These are phyloP conservation scores for Plasmodium chabaudi DNA, from an alignment of 169 alveolate genomes.

Conservation along the genomic window DNA sequence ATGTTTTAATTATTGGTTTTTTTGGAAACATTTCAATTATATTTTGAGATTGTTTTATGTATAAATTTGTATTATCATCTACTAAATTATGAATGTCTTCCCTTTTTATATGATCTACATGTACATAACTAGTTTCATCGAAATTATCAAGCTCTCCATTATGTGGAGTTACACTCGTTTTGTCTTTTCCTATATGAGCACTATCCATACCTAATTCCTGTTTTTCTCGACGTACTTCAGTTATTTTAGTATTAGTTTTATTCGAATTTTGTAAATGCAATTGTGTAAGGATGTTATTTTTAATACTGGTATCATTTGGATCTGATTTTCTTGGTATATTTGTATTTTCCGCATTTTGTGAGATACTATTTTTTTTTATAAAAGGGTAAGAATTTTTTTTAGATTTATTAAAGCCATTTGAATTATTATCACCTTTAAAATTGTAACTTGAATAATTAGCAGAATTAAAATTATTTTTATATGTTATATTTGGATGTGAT, in stretches of 20 bases:
- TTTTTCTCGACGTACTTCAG: neutral
- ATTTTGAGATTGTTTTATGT: constrained; percentile 10
- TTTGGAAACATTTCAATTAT: constrained; percentile 17
- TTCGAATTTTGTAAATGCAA: neutral
- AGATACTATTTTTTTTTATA: neutral
- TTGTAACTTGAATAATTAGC: constrained; percentile 28
- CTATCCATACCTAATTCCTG: neutral
- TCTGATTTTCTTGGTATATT: neutral
- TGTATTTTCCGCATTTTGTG: neutral
- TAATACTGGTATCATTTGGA: neutral
- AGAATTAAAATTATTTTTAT: constrained; percentile 58
- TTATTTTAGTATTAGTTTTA: neutral
- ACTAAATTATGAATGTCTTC: constrained; percentile 8
- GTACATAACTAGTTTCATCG: neutral
- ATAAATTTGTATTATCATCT: neutral
- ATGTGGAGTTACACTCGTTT: neutral
- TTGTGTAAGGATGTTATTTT: neutral
- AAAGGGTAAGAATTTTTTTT: constrained; percentile 2
- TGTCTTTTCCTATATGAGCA: neutral
- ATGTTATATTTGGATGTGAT: constrained; percentile 54
- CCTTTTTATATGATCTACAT: constrained; percentile 7
- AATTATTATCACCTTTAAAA: constrained; percentile 16
- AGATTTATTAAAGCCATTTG: constrained; percentile 5
- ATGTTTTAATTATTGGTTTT: neutral
- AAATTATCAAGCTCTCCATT: neutral